Conservation (phyloP, 163 green algal genomes). For the Volvox carteri region DNA sequence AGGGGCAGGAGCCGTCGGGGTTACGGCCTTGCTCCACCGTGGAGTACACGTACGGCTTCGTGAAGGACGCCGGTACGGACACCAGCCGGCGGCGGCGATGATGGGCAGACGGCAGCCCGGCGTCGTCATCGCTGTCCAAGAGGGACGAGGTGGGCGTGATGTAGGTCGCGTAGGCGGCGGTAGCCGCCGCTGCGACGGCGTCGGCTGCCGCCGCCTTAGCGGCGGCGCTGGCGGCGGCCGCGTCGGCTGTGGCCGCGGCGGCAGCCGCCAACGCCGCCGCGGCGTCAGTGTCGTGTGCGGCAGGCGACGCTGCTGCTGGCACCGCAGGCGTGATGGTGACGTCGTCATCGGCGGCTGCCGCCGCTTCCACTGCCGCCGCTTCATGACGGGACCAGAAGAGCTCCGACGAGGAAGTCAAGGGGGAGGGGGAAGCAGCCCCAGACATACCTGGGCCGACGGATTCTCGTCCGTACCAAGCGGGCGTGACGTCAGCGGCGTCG, state of each 20-base stretch:
- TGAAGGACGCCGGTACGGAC: neutral
- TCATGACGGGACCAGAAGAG: neutral
- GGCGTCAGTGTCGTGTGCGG: neutral
- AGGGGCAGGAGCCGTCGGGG: constrained; percentile 56
- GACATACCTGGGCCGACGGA: too few relatives aligned
- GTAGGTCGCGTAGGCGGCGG: neutral
- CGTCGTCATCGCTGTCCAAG: neutral
- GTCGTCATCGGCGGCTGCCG: neutral
- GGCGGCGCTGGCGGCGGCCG: neutral
- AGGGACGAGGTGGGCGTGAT: neutral
- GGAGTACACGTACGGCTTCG: constrained; percentile 2
- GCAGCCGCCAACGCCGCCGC: neutral
- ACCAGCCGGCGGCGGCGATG: neutral
- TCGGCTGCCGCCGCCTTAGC: neutral
- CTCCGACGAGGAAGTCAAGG: neutral
- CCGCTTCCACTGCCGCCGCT: neutral
- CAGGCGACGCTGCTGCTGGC: neutral
- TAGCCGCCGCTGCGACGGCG: neutral
- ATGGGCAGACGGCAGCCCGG: neutral
- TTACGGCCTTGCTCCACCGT: constrained; percentile 29
- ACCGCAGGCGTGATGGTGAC: neutral
- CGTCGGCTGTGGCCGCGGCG: neutral
- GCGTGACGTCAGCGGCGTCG: neutral
- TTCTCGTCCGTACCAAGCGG: neutral
- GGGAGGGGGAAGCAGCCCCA: neutral